These are phyloP conservation scores for Prunus armeniaca DNA, from an alignment of 306 rosid genomes.

Conservation along the genomic window DNA sequence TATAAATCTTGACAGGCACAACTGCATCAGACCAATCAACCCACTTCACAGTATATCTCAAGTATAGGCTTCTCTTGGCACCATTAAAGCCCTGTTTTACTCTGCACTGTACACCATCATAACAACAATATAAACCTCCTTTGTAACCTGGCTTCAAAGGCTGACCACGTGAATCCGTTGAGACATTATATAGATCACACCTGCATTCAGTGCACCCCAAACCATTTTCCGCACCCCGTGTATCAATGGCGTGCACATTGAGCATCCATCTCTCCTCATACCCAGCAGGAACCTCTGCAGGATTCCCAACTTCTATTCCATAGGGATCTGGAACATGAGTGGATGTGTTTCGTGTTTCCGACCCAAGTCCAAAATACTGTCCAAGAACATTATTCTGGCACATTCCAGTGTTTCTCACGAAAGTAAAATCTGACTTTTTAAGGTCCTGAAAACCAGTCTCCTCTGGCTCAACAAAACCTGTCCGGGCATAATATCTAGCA, in stretches of 20 bases:
- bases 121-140: conserved; percentile 67
- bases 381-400: conserved; percentile 35
- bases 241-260: conserved; percentile 77
- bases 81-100: conserved; percentile 46
- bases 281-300: conserved; percentile 49
- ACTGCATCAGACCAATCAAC: conserved; percentile 59
- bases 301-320: conserved; percentile 66
- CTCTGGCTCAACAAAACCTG: conserved; percentile 12
- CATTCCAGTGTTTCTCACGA: conserved; percentile 47
- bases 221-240: conserved; percentile 51
- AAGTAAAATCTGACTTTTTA: not conserved
- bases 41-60: conserved; percentile 73
- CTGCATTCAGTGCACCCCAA: conserved; percentile 65
- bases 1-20: conserved; percentile 64
- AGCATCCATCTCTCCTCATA: conserved; percentile 70
- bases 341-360: conserved; percentile 58
- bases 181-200: conserved; percentile 67
- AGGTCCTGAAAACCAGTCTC: conserved; percentile 9
- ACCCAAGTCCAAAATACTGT: conserved; percentile 70
- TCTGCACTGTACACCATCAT: conserved; percentile 52
- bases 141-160: conserved; percentile 39
- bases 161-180: conserved; percentile 30
- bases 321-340: conserved; percentile 60
- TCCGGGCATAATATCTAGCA: conserved; percentile 15
- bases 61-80: conserved; percentile 48